phyloP scores from a whole-genome alignment of 2,329 filamentous ascomycete species.

The Ceratocystis harringtonii region DNA sequence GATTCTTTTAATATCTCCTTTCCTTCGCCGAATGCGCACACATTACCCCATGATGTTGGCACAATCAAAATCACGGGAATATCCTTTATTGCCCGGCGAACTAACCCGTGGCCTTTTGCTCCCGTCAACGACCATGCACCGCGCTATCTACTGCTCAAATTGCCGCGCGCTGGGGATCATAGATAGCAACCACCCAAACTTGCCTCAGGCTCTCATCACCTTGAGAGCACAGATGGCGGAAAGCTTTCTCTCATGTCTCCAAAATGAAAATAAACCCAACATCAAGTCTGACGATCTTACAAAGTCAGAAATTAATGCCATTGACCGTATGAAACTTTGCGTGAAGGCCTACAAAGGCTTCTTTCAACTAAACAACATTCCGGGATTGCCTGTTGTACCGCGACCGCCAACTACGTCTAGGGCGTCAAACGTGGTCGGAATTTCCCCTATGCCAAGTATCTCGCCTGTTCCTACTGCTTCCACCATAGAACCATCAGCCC shows the following conservation, averaged over 20 bases:
- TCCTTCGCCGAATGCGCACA: neutral
- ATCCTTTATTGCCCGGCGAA: neutral
- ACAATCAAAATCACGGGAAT: neutral
- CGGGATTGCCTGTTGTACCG: neutral
- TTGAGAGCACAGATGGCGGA: neutral
- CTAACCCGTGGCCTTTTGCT: neutral
- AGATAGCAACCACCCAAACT: neutral
- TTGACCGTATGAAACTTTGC: neutral
- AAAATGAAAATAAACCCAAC: neutral
- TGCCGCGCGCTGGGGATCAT: neutral
- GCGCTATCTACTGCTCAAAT: neutral
- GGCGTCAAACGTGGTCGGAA: neutral
- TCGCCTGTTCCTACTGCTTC: too few species aligned
- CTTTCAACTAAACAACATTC: neutral
- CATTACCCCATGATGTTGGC: neutral
- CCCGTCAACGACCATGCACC: neutral
- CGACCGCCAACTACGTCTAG: neutral
- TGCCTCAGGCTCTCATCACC: neutral
- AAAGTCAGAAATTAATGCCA: neutral
- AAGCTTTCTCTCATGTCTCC: neutral
- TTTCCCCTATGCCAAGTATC: neutral
- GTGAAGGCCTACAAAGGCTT: neutral
- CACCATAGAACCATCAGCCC: neutral
- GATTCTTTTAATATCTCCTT: neutral
- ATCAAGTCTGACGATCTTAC: neutral